A percentile compares a stretch with the other conserved stretches of the same genome.
Evolutionary conservation across 345 rosid genomes (phyloP).

Genomic region (Viola odorata): DNA sequence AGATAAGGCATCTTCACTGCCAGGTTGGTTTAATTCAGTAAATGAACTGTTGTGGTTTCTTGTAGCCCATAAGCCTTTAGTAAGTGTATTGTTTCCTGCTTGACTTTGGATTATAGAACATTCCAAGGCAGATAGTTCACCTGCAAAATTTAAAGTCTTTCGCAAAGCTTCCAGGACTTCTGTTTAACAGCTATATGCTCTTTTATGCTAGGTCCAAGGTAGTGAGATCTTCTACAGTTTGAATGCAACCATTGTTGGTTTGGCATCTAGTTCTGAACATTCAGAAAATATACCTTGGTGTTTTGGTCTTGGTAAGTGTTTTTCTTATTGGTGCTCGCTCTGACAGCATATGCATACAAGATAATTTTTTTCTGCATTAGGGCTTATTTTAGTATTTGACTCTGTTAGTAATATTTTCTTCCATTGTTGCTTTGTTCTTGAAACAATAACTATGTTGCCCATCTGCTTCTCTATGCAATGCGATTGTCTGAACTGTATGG

Average conservation of each 20-base stretch:
- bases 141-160: neutral
- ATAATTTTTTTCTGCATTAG: too few relatives aligned
- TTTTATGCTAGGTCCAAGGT: conserved; percentile 49
- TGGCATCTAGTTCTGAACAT: conserved; percentile 61
- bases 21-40: conserved; percentile 46
- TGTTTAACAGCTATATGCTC: conserved; percentile 15
- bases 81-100: neutral
- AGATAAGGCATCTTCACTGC: conserved; percentile 70
- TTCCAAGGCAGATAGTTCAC: neutral
- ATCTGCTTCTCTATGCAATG: too few relatives aligned
- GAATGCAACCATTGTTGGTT: conserved; percentile 84
- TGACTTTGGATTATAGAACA: neutral
- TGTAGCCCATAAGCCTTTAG: neutral
- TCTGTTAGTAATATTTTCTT: neutral
- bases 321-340: neutral
- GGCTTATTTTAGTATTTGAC: too few relatives aligned
- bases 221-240: conserved; percentile 68
- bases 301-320: conserved; percentile 79
- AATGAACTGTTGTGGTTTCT: conserved; percentile 1
- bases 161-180: neutral
- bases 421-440: neutral
- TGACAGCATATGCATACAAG: neutral
- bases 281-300: conserved; percentile 58
- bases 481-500: too few relatives aligned
- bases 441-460: neutral